Base-by-base conservation (phyloP, 345 rosid species). In the Aquilaria sinensis region DNA sequence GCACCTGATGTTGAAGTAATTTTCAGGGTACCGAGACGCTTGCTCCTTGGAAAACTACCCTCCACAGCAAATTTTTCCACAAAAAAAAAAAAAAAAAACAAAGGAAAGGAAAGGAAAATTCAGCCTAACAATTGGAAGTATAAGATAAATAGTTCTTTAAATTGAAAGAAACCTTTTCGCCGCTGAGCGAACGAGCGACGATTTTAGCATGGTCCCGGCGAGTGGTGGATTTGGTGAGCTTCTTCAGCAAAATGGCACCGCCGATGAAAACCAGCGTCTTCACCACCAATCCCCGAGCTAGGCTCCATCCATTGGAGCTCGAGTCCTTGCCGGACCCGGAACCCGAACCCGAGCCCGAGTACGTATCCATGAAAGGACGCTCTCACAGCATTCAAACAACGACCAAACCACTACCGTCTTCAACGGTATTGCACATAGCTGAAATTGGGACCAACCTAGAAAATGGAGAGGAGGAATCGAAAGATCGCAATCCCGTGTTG, bases 161-260 rank as follows among this genome's bases (percentile, higher is more conserved):
- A 51, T 53, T 14, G 9, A 43, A 45, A 2, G 12, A 51, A 15
- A 92, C 97, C 90, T 85, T 93, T 54, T 88, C 96, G 60, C 96
- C 96, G 70, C 59, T 67, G 51, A 93, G 90, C 7, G 96, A 86
- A 31, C 87, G 92, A 69, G 94, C 59, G 54, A 93, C 98, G 69
- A 81, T 66, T 53, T 77, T 84, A 61, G 92, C 74, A 67, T 90
- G 96, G 79, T 90, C 98, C 88, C 98, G 75, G 57, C 97, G 94
- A 33, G 98, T 88, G 31, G 93, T 80, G 65, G 96, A 90, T 76
- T 86, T 90, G 65, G 98, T 90, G 63, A 93, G 86, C n/a, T 90
- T 80, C 71, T 83, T 88, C 13, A 93, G 79, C 56, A 93, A 84
- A 71, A 86, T 23, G 3, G 88, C 96, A 4, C 97, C 94, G 31